Base-by-base conservation (phyloP, 1,284 basidiomycete genomes). In the Sutorius eximius region DNA sequence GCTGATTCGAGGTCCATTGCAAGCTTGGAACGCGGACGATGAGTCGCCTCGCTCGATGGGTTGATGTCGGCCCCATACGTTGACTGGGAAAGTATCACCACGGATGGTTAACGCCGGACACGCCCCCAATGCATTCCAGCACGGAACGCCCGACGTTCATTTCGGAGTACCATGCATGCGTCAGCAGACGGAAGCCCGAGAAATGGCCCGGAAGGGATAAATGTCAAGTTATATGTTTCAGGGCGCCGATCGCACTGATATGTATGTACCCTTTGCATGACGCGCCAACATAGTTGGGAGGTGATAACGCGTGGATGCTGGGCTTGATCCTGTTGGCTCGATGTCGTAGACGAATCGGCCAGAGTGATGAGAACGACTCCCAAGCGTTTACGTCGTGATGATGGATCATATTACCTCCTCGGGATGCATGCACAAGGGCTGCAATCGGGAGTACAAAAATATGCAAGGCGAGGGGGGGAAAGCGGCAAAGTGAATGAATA, bases 401-500 rank as follows among this genome's bases (percentile, higher is more conserved):
- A 33, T 51, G 50, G 30, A 45, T 51, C 41, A 65, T 33, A 50
- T 41, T 56, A 33, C 13, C 24, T 27, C 15, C 7, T 29, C 44
- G 33, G 15, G 27, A 38, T 43, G 45, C 42, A 51, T 30, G 22
- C 22, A 42, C 41, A 33, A 40, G 20, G 42, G 22, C 16, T 37
- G 34, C n/a, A 38, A 46, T 30, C 30, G 45, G 42, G 38, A 58
- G 32, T 41, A 59, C 38, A 51, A 49, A 32, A 54, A 61, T 47
- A 63, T 47, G 47, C 40, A 45, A 53, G 15, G 55, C 12, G 47
- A 37, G 43, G 27, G 27, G 44, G 33, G 6, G 24, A 43, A 46
- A 30, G 20, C 37, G 40, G 50, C 37, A 50, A 33, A 42, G 48
- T 37, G 22, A 51, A 32, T 22, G 18, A 52, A 59, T 64, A 57